Evolutionary conservation across 2,329 filamentous ascomycete species (phyloP).

Genomic region (Diaporthe amygdali): DNA sequence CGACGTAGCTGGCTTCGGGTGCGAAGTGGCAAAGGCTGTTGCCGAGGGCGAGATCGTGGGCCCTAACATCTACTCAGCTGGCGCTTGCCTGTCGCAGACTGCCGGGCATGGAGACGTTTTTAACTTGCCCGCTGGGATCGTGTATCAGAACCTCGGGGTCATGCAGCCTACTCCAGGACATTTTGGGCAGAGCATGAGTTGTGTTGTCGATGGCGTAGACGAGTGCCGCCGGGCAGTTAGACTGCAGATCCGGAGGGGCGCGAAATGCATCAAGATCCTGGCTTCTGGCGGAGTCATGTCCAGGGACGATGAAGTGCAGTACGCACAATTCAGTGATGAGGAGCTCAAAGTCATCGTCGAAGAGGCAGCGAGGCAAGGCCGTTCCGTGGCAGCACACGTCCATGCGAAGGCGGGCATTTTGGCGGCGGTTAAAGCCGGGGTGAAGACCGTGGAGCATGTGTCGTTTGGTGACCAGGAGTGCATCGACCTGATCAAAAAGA

Average conservation of each 20-base stretch:
- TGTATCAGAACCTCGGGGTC: slow-evolving; percentile 41
- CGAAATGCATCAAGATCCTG: slow-evolving; percentile 45
- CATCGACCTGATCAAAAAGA: slow-evolving; percentile 43
- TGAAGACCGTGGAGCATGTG: slow-evolving; percentile 44
- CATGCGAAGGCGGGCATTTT: slow-evolving; percentile 47
- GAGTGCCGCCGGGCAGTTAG: slow-evolving; percentile 46
- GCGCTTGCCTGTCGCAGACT: slow-evolving; percentile 40
- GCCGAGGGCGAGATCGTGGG: slow-evolving; percentile 39
- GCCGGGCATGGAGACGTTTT: slow-evolving; percentile 43
- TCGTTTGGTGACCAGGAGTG: slow-evolving; percentile 48
- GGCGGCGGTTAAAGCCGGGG: slow-evolving; percentile 42
- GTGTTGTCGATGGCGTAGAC: slow-evolving; percentile 45
- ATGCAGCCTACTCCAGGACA: slow-evolving; percentile 36
- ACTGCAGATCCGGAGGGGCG: slow-evolving; percentile 45
- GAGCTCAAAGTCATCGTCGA: slow-evolving; percentile 44
- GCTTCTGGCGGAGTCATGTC: slow-evolving; percentile 46
- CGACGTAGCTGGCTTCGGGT: slow-evolving; percentile 39
- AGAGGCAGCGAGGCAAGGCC: slow-evolving; percentile 41
- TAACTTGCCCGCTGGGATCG: slow-evolving; percentile 38
- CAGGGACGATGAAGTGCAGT: slow-evolving; percentile 43
- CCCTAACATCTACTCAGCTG: slow-evolving; percentile 38
- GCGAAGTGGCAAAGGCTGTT: slow-evolving; percentile 37
- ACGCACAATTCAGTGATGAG: slow-evolving; percentile 44
- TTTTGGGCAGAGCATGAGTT: slow-evolving; percentile 30
- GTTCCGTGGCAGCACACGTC: slow-evolving; percentile 45